Percentiles rank a stretch among this genome's conserved stretches.
phyloP scores from a whole-genome alignment of 306 rosid species.

The Citrullus mucosospermus region DNA sequence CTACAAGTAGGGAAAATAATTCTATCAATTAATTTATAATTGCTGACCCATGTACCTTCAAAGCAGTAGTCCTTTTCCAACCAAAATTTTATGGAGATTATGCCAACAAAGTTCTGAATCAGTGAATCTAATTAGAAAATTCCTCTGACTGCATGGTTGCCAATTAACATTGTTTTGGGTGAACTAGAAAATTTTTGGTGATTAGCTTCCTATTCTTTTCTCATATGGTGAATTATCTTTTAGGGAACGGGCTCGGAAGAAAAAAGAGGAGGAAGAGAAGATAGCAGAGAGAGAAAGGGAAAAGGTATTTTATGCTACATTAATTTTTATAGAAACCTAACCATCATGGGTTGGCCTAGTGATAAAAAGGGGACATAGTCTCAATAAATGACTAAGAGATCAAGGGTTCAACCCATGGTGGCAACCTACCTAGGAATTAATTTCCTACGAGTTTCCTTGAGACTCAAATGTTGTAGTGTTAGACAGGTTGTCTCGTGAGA shows the following conservation, averaged over 20 bases:
- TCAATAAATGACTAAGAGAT: too few relatives aligned
- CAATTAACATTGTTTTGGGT: background rate
- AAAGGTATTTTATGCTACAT: constrained; percentile 38
- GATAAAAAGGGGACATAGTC: too few relatives aligned
- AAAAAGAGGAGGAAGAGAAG: constrained; percentile 97
- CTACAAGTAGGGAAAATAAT: background rate
- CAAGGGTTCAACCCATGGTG: too few relatives aligned
- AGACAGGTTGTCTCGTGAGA: too few relatives aligned
- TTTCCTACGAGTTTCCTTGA: too few relatives aligned
- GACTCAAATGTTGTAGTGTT: too few relatives aligned
- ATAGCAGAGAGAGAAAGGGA: constrained; percentile 73
- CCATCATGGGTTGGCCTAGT: too few relatives aligned
- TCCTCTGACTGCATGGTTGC: background rate
- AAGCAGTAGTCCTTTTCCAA: background rate
- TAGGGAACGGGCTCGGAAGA: constrained; percentile 97
- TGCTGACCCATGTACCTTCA: background rate
- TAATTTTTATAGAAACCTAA: background rate
- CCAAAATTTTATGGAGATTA: background rate
- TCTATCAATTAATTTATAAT: background rate
- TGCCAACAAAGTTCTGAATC: background rate
- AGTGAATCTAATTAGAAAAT: background rate
- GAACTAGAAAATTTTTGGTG: background rate
- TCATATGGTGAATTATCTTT: constrained; percentile 8
- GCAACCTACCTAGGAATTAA: too few relatives aligned
- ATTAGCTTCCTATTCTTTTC: background rate